Percentiles rank a stretch among this genome's conserved stretches.
Evolutionary conservation across 148 eudicot genomes (phyloP).

Genomic region (Chenopodium formosanum): DNA sequence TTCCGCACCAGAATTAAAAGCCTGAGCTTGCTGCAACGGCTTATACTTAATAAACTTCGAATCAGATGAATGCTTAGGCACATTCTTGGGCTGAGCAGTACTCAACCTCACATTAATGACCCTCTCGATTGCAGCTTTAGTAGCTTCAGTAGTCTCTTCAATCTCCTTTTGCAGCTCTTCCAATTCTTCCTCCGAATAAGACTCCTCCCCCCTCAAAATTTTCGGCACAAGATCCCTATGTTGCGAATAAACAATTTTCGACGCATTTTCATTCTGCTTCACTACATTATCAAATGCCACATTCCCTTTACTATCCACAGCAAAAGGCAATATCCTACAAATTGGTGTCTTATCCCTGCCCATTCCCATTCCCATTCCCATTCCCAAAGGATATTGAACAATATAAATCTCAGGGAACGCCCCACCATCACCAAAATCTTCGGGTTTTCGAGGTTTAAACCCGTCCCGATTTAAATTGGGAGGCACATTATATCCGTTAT

Average conservation of each 20-base stretch:
- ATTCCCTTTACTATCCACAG: conserved; percentile 72
- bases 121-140: conserved; percentile 76
- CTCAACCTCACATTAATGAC: conserved; percentile 72
- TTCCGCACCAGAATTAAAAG: conserved; percentile 84
- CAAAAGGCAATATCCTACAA: conserved; percentile 57
- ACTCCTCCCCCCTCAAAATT: conserved; percentile 47
- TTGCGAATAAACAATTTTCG: conserved; percentile 68
- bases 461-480: conserved; percentile 57
- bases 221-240: conserved; percentile 71
- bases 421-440: conserved; percentile 90
- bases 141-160: conserved; percentile 67
- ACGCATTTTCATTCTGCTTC: conserved; percentile 72
- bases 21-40: conserved; percentile 74
- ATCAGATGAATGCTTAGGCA: conserved; percentile 61
- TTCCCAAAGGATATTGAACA: conserved; percentile 72
- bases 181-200: conserved; percentile 41
- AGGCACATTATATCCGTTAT: conserved; percentile 48
- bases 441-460: conserved; percentile 62
- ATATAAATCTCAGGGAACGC: conserved; percentile 78
- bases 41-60: conserved; percentile 77
- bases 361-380: conserved; percentile 50
- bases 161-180: conserved; percentile 68
- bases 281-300: conserved; percentile 81
- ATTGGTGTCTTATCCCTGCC: conserved; percentile 58
- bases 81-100: conserved; percentile 86